Evolutionary conservation across 1,139 yeast genomes (phyloP).

Genomic region (Taphrina populina): DNA sequence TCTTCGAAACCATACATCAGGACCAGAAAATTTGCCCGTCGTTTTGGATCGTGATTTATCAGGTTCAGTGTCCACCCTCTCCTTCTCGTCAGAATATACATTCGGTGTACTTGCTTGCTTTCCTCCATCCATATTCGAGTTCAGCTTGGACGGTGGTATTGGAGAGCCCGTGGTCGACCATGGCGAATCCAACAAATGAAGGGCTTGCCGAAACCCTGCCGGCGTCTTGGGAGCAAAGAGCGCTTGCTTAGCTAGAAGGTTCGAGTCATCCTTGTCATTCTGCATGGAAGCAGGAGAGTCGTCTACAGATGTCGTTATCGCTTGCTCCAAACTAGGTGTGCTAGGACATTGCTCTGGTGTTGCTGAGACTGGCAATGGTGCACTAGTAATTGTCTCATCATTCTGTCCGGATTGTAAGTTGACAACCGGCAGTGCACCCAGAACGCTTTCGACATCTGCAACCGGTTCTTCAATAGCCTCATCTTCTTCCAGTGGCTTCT

Average conservation of each 20-base stretch:
- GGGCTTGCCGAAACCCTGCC: constrained; percentile 16
- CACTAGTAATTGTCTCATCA: neutral
- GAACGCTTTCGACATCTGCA: constrained; percentile 36
- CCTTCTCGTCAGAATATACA: too few species aligned
- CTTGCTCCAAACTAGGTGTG: constrained; percentile 4
- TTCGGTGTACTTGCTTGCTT: too few species aligned
- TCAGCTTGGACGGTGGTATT: neutral
- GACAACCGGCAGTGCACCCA: constrained; percentile 31
- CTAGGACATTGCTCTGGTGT: too few species aligned
- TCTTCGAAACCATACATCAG: constrained; percentile 31
- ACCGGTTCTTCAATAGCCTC: constrained; percentile 32
- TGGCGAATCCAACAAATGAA: constrained; percentile 19
- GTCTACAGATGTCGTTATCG: neutral
- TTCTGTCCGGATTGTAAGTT: neutral
- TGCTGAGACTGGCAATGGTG: too few species aligned
- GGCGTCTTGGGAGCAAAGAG: constrained; percentile 27
- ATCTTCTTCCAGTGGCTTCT: constrained; percentile 30
- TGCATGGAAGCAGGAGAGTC: constrained; percentile 1
- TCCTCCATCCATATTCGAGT: neutral
- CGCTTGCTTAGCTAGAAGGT: neutral
- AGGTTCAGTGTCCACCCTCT: neutral
- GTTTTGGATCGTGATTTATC: neutral
- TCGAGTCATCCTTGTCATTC: constrained; percentile 7
- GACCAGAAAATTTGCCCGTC: constrained; percentile 22
- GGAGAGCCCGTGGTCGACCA: constrained; percentile 9